Conservation (phyloP, 352 stramenopile species). For the Pythium dissimile region DNA sequence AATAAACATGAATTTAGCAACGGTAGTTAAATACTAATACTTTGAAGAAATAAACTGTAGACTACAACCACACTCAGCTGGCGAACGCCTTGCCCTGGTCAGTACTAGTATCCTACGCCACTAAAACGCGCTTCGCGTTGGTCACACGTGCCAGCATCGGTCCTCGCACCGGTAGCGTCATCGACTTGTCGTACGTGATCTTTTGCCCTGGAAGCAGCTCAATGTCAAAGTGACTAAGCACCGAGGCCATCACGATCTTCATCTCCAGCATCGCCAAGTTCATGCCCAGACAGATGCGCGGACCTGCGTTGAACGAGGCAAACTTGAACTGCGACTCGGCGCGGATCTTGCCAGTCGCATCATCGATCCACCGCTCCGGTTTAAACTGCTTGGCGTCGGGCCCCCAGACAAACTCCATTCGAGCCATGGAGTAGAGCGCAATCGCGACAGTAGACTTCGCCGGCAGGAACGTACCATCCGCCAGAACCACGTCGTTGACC, state of each 20-base stretch:
- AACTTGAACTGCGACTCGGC: conserved; percentile 1
- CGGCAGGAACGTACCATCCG: conserved; percentile 24
- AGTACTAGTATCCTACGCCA: no score
- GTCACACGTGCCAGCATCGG: background rate
- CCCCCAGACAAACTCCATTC: conserved; percentile 36
- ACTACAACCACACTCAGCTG: no score
- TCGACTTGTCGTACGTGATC: conserved; percentile 22
- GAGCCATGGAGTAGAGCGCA: conserved; percentile 36
- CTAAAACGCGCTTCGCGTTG: background rate
- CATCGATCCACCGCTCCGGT: conserved; percentile 35
- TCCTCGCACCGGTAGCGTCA: background rate
- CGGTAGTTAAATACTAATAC: no score
- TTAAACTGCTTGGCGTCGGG: conserved; percentile 23
- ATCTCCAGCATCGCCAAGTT: conserved; percentile 32
- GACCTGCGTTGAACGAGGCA: conserved; percentile 3
- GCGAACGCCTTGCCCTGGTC: no score
- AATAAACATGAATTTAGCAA: no score
- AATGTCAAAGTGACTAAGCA: conserved; percentile 36
- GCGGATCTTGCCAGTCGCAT: background rate
- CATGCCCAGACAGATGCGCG: conserved; percentile 30
- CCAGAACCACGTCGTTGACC: conserved; percentile 25
- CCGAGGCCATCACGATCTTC: conserved; percentile 31
- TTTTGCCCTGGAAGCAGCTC: conserved; percentile 7
- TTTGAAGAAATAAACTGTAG: no score
- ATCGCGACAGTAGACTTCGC: conserved; percentile 33